Evolutionary conservation across 208 protist genomes (phyloP).

Genomic region (Sergeia podlipaevii): DNA sequence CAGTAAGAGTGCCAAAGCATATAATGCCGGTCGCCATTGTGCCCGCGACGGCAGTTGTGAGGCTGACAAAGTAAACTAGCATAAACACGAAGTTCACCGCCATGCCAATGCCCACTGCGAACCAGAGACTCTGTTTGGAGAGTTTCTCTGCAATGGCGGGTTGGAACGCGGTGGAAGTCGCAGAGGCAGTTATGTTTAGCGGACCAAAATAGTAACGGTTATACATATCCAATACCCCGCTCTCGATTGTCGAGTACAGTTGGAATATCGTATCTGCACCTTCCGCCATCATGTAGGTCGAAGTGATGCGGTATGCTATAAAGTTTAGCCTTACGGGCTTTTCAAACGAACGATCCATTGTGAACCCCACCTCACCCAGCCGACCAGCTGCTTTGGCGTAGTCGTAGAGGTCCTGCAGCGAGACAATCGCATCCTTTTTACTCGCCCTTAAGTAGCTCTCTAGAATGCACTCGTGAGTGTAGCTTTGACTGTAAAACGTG

Average conservation of each 20-base stretch:
- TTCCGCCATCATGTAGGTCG: too few species aligned
- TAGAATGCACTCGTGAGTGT: conserved; percentile 11
- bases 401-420: conserved; percentile 15
- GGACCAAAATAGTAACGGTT: not conserved
- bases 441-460: conserved; percentile 18
- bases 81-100: conserved; percentile 29
- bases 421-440: not conserved
- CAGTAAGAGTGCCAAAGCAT: conserved; percentile 36
- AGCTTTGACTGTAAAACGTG: not conserved
- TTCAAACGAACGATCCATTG: not conserved
- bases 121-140: conserved; percentile 35
- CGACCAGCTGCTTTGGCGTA: conserved; percentile 15
- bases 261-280: not conserved
- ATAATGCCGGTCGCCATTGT: conserved; percentile 28
- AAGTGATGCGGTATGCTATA: conserved; percentile 15
- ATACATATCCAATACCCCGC: not conserved
- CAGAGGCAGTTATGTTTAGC: not conserved
- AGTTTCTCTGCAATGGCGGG: conserved; percentile 17
- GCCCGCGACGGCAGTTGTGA: conserved; percentile 19
- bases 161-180: conserved; percentile 21
- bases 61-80: conserved; percentile 33
- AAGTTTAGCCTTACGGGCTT: conserved; percentile 2
- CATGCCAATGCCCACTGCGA: conserved; percentile 39
- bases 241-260: not conserved
- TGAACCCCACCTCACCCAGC: conserved; percentile 23